These are phyloP conservation scores for Geotrichum carabidarum DNA, from an alignment of 1,139 yeast species.

Conservation along the genomic window DNA sequence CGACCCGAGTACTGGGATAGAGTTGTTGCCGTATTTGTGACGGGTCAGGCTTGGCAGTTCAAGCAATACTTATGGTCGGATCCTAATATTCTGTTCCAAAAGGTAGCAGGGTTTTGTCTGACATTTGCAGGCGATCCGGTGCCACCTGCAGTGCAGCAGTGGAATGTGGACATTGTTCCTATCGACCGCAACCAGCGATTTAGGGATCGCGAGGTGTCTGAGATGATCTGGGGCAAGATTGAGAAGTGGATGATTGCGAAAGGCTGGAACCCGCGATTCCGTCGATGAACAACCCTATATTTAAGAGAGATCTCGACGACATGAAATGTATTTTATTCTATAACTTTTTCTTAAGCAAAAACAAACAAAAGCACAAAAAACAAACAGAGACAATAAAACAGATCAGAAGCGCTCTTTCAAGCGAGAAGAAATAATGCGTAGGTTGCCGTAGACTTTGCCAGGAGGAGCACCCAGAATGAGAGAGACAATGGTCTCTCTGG, in stretches of 20 bases:
- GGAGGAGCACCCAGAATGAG: constrained; percentile 97
- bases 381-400: not conserved
- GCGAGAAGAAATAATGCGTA: constrained; percentile 94
- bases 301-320: constrained; percentile 1
- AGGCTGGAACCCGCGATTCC: constrained; percentile 31
- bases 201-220: constrained; percentile 81
- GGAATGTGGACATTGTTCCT: constrained; percentile 80
- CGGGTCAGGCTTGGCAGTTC: constrained; percentile 98
- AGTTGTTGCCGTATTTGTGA: constrained; percentile 90
- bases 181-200: constrained; percentile 82
- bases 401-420: constrained; percentile 85
- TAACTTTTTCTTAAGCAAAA: constrained; percentile 7
- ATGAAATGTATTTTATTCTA: constrained; percentile 17
- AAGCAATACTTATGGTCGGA: constrained; percentile 76
- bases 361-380: not conserved
- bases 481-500: constrained; percentile 92
- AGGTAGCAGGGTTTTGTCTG: constrained; percentile 76
- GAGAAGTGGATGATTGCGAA: constrained; percentile 39
- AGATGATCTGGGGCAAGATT: constrained; percentile 67
- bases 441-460: constrained; percentile 94
- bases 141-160: constrained; percentile 68
- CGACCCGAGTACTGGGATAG: constrained; percentile 95
- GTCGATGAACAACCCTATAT: not conserved
- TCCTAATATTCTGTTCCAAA: constrained; percentile 76
- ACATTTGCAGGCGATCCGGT: constrained; percentile 73